phyloP scores from a whole-genome alignment of 2,329 filamentous ascomycete genomes.

The Emmonsia crescens region DNA sequence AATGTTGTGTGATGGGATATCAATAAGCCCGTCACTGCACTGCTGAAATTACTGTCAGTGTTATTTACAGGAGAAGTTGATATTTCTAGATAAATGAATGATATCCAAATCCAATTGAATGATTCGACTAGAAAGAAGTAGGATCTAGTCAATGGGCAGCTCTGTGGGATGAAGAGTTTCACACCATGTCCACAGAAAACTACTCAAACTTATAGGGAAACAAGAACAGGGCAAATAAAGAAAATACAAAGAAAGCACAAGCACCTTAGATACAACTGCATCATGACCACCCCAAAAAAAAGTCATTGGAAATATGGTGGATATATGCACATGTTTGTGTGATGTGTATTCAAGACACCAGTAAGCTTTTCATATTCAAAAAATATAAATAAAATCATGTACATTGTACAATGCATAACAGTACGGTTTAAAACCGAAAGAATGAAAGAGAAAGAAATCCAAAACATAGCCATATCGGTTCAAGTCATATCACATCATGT shows the following conservation, averaged over 20 bases:
- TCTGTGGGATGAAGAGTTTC: not conserved
- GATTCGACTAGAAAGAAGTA: not conserved
- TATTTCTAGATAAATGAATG: too few relatives aligned
- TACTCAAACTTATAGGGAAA: not conserved
- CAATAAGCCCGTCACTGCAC: too few relatives aligned
- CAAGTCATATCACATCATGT: not conserved
- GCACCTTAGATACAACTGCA: not conserved
- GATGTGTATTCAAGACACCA: not conserved
- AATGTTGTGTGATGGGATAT: too few relatives aligned
- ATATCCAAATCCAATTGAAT: not conserved
- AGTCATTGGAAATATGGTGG: not conserved
- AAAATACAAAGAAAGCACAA: constrained; percentile 8
- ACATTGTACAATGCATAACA: not conserved
- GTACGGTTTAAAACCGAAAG: not conserved
- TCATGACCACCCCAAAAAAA: not conserved
- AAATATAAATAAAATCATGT: not conserved
- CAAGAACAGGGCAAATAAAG: not conserved
- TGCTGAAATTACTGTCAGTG: too few relatives aligned
- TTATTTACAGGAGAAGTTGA: too few relatives aligned
- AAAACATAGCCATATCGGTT: not conserved
- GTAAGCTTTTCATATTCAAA: not conserved
- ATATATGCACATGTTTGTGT: not conserved
- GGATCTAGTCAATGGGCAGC: not conserved
- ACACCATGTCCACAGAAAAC: not conserved
- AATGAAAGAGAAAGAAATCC: not conserved